Evolutionary conservation across 768 basidiomycete species (phyloP).

Genomic region (Trichaptum fuscoviolaceum): DNA sequence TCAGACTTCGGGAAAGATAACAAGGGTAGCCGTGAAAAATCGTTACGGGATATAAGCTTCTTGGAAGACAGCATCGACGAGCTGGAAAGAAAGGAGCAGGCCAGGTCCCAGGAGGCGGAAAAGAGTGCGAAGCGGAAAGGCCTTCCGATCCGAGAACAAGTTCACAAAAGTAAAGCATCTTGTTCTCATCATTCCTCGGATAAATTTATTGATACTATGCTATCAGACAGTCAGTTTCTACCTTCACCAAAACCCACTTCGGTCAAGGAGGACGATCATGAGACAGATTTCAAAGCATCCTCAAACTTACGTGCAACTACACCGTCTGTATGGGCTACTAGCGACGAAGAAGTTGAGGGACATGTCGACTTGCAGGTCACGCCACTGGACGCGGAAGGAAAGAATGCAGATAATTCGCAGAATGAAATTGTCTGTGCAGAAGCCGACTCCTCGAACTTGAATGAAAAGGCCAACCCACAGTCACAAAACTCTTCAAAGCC

Average conservation of each 20-base stretch:
- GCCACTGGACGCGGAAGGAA: not conserved
- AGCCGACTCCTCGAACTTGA: not conserved
- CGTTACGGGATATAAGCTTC: not conserved
- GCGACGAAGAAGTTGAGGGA: not conserved
- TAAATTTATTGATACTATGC: not conserved
- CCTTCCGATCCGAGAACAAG: not conserved
- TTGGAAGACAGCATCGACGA: not conserved
- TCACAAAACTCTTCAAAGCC: not conserved
- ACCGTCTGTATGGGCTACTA: not conserved
- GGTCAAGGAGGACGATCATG: not conserved
- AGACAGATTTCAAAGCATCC: not conserved
- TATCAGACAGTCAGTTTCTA: not conserved
- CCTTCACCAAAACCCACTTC: not conserved
- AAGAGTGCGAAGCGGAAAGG: not conserved
- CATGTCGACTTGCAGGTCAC: not conserved
- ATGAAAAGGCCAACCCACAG: not conserved
- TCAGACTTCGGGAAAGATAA: not conserved
- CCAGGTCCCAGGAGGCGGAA: not conserved
- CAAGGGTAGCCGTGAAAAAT: not conserved
- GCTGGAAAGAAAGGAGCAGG: not conserved
- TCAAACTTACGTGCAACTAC: not conserved
- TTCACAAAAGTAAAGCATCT: not conserved
- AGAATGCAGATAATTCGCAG: not conserved
- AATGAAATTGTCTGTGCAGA: not conserved
- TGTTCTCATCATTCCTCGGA: not conserved